Evolutionary conservation across 148 eudicot species (phyloP).

Genomic region (Dianthus caryophyllus): DNA sequence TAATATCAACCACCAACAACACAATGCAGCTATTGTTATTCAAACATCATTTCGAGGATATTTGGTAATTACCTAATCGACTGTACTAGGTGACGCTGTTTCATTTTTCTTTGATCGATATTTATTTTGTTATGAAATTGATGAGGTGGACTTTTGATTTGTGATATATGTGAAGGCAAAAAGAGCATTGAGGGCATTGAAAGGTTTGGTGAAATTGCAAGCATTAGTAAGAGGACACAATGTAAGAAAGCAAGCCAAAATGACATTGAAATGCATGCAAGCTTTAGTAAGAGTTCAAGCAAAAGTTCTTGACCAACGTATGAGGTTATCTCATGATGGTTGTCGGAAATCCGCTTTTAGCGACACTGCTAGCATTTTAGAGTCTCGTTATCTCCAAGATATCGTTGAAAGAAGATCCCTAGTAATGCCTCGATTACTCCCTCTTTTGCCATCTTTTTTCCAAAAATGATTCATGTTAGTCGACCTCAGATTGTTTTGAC

Average conservation of each 20-base stretch:
- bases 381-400: constrained; percentile 48
- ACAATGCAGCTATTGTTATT: constrained; percentile 60
- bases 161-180: constrained; percentile 50
- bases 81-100: too few relatives aligned
- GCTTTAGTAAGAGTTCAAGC: constrained; percentile 74
- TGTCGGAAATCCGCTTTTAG: constrained; percentile 66
- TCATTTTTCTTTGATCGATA: too few relatives aligned
- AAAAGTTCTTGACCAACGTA: constrained; percentile 52
- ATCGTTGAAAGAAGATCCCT: constrained; percentile 52
- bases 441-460: not conserved
- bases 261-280: constrained; percentile 80
- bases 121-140: not conserved
- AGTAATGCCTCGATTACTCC: constrained; percentile 30
- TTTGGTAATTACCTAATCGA: constrained; percentile 38
- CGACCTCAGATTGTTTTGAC: not conserved
- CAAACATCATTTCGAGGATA: constrained; percentile 88
- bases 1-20: constrained; percentile 25
- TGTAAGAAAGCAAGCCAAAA: constrained; percentile 74
- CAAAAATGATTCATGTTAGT: not conserved
- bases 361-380: constrained; percentile 53
- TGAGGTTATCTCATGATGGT: constrained; percentile 63
- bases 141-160: constrained; percentile 7
- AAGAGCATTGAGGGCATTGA: constrained; percentile 67
- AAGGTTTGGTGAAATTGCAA: constrained; percentile 88
- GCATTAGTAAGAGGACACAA: constrained; percentile 91